phyloP scores from a whole-genome alignment of 495 filamentous ascomycete species.

The Penicillium steckii region DNA sequence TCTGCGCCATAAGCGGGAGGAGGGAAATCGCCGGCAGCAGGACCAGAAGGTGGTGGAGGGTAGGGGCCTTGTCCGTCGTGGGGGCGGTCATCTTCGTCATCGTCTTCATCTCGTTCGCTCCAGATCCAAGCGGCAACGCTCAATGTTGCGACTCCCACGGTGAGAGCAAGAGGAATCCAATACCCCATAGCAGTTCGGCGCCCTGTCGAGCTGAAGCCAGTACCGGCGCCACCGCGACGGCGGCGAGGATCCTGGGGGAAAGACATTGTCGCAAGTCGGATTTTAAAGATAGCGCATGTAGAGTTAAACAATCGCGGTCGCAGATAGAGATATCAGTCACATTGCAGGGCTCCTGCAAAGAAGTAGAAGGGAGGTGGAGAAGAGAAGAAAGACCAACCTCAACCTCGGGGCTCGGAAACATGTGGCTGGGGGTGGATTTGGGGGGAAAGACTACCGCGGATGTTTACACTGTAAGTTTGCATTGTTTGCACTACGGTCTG shows the following conservation, averaged over 20 bases:
- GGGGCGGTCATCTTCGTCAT: conserved; percentile 58
- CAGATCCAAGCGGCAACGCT: conserved; percentile 89
- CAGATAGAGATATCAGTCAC: conserved; percentile 31
- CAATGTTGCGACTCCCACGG: conserved; percentile 79
- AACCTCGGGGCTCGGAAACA: conserved; percentile 40
- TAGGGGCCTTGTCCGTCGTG: conserved; percentile 28
- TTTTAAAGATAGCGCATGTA: conserved; percentile 33
- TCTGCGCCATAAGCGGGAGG: conserved; percentile 28
- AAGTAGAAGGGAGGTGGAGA: conserved; percentile 25
- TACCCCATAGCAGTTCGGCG: conserved; percentile 72
- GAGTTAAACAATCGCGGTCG: conserved; percentile 26
- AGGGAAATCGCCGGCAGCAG: conserved; percentile 24
- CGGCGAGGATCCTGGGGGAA: conserved; percentile 63
- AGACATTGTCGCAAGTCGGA: conserved; percentile 58
- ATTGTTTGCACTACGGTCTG: background rate
- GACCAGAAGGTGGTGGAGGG: conserved; percentile 34
- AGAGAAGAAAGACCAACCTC: conserved; percentile 24
- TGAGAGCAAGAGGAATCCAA: conserved; percentile 82
- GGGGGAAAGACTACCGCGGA: conserved; percentile 22
- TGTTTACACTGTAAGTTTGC: conserved; percentile 13
- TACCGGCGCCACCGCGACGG: conserved; percentile 56
- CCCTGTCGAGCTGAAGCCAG: conserved; percentile 50
- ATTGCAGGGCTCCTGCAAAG: conserved; percentile 28
- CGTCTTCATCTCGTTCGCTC: conserved; percentile 79
- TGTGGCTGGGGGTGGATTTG: conserved; percentile 40